Evolutionary conservation across 2,329 filamentous ascomycete species (phyloP).

Genomic region (Rutstroemia sp.): DNA sequence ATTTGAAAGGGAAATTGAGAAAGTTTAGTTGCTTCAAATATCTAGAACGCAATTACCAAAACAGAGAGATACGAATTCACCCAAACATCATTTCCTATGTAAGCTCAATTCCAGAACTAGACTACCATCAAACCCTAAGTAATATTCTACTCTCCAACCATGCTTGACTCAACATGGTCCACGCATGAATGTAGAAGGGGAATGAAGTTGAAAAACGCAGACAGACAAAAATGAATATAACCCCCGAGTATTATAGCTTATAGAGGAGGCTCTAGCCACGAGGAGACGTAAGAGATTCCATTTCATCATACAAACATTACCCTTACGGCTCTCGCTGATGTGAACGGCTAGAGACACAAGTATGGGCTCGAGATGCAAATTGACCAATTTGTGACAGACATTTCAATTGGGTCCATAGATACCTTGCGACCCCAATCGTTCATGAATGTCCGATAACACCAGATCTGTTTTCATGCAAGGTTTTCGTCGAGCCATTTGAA

Average conservation of each 20-base stretch:
- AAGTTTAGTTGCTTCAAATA: background rate
- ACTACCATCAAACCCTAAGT: conserved; percentile 30
- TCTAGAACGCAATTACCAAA: background rate
- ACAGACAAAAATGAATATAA: conserved; percentile 18
- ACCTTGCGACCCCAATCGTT: conserved; percentile 14
- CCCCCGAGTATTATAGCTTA: conserved; percentile 17
- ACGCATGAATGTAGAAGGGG: conserved; percentile 27
- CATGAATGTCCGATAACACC: conserved; percentile 1
- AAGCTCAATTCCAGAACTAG: conserved; percentile 31
- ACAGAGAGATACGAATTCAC: background rate
- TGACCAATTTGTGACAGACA: conserved; percentile 26
- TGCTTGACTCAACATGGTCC: conserved; percentile 16
- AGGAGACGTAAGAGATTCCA: conserved; percentile 22
- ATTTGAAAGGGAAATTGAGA: too few relatives aligned
- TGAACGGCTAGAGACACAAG: conserved; percentile 29
- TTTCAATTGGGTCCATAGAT: conserved; percentile 26
- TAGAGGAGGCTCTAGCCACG: conserved; percentile 23
- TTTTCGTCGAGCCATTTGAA: conserved; percentile 90
- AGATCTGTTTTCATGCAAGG: conserved; percentile 46
- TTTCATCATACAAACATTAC: conserved; percentile 32
- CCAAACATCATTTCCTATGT: conserved; percentile 26
- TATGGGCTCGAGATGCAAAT: conserved; percentile 26
- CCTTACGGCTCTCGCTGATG: conserved; percentile 31
- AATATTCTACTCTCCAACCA: conserved; percentile 26
- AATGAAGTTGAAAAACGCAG: conserved; percentile 21